Conservation (phyloP, 1,284 basidiomycete genomes). For the Irpex lacteus region DNA sequence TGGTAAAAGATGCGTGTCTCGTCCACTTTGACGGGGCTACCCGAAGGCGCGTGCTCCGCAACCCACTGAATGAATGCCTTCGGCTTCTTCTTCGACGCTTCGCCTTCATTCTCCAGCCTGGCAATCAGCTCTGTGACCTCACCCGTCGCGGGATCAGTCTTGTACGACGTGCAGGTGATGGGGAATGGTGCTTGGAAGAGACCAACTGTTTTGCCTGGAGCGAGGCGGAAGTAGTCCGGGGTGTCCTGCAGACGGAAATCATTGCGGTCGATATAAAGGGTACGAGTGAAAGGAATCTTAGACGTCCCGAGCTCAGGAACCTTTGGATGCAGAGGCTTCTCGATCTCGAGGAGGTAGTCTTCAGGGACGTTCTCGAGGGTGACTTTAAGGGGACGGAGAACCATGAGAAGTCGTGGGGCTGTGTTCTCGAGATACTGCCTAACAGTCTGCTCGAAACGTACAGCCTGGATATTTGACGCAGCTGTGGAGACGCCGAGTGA, state of each 20-base stretch:
- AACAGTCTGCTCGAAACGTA: slow-evolving; percentile 88
- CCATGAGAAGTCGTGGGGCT: slow-evolving; percentile 91
- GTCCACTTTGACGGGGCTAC: slow-evolving; percentile 81
- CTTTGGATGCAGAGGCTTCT: slow-evolving; percentile 96
- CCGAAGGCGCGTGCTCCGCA: slow-evolving; percentile 76
- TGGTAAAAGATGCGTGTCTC: slow-evolving; percentile 93
- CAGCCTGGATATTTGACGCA: slow-evolving; percentile 81
- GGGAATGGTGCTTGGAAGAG: slow-evolving; percentile 95
- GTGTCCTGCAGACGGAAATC: slow-evolving; percentile 94
- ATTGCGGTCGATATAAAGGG: slow-evolving; percentile 90
- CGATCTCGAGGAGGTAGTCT: slow-evolving; percentile 80
- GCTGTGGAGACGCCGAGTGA: slow-evolving; percentile 91
- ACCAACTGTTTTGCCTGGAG: slow-evolving; percentile 96
- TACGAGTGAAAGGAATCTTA: slow-evolving; percentile 84
- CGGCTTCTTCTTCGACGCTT: slow-evolving; percentile 69
- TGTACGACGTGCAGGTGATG: slow-evolving; percentile 91
- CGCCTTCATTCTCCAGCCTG: slow-evolving; percentile 64
- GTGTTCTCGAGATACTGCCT: slow-evolving; percentile 89
- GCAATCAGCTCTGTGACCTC: slow-evolving; percentile 80
- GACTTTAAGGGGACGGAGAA: slow-evolving; percentile 88
- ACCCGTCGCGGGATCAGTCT: slow-evolving; percentile 69
- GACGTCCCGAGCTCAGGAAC: slow-evolving; percentile 85
- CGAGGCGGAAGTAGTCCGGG: slow-evolving; percentile 96
- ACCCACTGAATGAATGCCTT: slow-evolving; percentile 99
- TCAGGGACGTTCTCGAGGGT: slow-evolving; percentile 90